Conservation (phyloP, 495 filamentous ascomycete species). For the Annulohypoxylon bovei region DNA sequence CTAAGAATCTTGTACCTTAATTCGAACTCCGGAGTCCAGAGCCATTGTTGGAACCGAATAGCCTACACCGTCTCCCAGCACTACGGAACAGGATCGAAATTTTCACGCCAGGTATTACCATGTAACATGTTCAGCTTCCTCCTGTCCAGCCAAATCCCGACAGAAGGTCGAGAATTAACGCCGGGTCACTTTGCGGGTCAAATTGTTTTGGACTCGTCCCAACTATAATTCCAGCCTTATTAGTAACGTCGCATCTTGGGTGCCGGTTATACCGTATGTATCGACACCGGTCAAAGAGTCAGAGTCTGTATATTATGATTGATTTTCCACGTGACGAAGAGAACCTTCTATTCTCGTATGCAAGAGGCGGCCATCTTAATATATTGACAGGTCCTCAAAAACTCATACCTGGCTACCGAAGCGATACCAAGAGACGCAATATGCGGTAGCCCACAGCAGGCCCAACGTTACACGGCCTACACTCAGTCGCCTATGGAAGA, state of each 20-base stretch:
- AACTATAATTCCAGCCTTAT: conserved; percentile 28
- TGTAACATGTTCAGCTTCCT: conserved; percentile 23
- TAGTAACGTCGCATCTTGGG: conserved; percentile 41
- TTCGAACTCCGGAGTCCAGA: conserved; percentile 12
- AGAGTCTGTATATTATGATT: conserved; percentile 13
- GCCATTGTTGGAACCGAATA: conserved; percentile 7
- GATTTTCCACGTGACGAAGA: conserved; percentile 26
- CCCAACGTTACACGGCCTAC: conserved; percentile 36
- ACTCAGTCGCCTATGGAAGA: conserved; percentile 16
- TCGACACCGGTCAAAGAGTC: conserved; percentile 7
- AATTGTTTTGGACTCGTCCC: neutral
- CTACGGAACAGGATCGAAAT: conserved; percentile 24
- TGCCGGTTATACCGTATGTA: conserved; percentile 28
- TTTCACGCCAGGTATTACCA: conserved; percentile 27
- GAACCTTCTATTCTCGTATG: conserved; percentile 32
- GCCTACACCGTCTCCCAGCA: conserved; percentile 23
- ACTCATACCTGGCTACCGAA: conserved; percentile 19
- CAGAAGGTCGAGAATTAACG: neutral
- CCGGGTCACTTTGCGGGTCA: conserved; percentile 11
- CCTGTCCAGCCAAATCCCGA: conserved; percentile 22
- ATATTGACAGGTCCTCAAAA: conserved; percentile 26
- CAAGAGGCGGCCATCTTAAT: conserved; percentile 19
- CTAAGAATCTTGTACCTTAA: conserved; percentile 4
- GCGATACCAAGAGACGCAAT: conserved; percentile 26
- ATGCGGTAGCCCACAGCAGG: conserved; percentile 28